Conservation (phyloP, 768 basidiomycete genomes). For the Leucocoprinus birnbaumii region DNA sequence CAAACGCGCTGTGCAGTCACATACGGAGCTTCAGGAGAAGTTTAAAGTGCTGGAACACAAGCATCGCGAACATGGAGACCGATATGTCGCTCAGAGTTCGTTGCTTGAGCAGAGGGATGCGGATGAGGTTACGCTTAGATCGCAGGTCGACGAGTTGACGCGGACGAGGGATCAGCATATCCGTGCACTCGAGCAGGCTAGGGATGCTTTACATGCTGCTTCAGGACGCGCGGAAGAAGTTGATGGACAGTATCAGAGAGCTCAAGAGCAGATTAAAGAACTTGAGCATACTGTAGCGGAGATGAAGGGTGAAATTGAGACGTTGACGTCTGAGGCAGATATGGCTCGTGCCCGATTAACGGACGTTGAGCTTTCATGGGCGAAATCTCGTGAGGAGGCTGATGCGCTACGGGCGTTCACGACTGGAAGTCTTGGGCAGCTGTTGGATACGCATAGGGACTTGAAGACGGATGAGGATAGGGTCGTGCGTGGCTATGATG, state of each 20-base stretch:
- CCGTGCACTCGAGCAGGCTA: slow-evolving; percentile 83
- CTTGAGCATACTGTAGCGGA: slow-evolving; percentile 80
- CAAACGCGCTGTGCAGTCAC: slow-evolving; percentile 57
- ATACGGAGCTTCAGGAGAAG: slow-evolving; percentile 67
- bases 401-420: slow-evolving; percentile 87
- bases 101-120: slow-evolving; percentile 75
- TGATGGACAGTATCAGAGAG: slow-evolving; percentile 67
- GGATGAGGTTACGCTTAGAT: slow-evolving; percentile 61
- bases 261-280: slow-evolving; percentile 63
- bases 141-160: slow-evolving; percentile 70
- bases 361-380: slow-evolving; percentile 89
- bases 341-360: slow-evolving; percentile 58
- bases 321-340: slow-evolving; percentile 71
- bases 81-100: slow-evolving; percentile 70
- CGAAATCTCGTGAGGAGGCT: slow-evolving; percentile 90
- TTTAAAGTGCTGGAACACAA: slow-evolving; percentile 57
- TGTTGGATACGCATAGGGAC: slow-evolving; percentile 86
- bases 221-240: slow-evolving; percentile 78
- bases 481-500: slow-evolving; percentile 67
- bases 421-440: slow-evolving; percentile 80
- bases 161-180: slow-evolving; percentile 81
- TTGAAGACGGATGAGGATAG: slow-evolving; percentile 84
- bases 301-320: slow-evolving; percentile 78
- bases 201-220: slow-evolving; percentile 70
- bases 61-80: slow-evolving; percentile 75